Evolutionary conservation across 148 eudicot species (phyloP), one percentile per base, ranked within the genome.

Genomic region (Chenopodium quinoa): DNA sequence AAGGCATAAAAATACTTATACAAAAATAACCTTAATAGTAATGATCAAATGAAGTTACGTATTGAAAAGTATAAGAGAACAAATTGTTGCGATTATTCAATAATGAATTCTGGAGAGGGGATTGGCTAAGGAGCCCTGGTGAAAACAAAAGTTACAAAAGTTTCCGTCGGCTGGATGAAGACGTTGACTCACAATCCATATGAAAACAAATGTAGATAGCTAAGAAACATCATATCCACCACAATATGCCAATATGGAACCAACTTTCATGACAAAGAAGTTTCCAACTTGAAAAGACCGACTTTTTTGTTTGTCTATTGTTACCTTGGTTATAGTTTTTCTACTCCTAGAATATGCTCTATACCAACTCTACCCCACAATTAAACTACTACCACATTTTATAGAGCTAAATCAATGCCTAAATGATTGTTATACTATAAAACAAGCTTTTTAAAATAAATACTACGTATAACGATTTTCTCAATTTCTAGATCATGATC

Each of bases 251-350:
- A 40, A 40, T 46, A 11, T 1, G 78, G 79, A 34, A 7, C 69
- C 70, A 44, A 71, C 68, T n/a, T 17, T 19, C 40, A 25, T 70
- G 76, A 76, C 66, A 76, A n/a, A 76, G 84, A 82, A 82, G 84
- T 20, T 82, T 82, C 84, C 79, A 58, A 34, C 67, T 81, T 75
- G 68, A 34, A 48, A 68, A 75, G 9, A 40, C 31, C 44, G 1
- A 31, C 34, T 44, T 32, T 34, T 34, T 52, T 34, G 64, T 22
- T 34, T 23, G 64, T 22, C 73, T 19, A 70, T 40, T 70, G 27
- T 19, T 54, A 50, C 52, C 20, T 40, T 40, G 44, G 44, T 40
- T 6, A 40, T 40, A 40, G 7, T 6, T 40, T 40, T 40, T 40
- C 44, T 40, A 40, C 44, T 40, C 44, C 6, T 40, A 40, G 44